Conservation (phyloP, 306 rosid species). For the Cicer bijugum region DNA sequence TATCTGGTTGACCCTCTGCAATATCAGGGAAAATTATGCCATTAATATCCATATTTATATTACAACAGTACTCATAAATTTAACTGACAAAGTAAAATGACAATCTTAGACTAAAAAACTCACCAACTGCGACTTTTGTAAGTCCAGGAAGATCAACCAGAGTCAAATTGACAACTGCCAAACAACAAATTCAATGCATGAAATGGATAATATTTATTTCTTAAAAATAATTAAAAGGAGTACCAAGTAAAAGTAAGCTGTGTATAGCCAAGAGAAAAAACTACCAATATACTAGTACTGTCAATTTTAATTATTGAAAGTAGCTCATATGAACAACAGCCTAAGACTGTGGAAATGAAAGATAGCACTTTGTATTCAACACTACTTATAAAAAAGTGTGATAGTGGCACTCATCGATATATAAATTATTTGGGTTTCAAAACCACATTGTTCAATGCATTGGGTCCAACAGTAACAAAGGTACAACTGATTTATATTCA, state of each 20-base stretch:
- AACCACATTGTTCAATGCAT: not conserved
- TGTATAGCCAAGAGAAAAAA: not conserved
- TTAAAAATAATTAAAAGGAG: not conserved
- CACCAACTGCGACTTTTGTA: slow-evolving; percentile 95
- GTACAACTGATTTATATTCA: slow-evolving; percentile 1
- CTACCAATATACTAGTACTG: not conserved
- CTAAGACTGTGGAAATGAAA: slow-evolving; percentile 3
- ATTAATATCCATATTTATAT: slow-evolving; percentile 27
- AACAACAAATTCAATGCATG: slow-evolving; percentile 44
- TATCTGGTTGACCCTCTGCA: slow-evolving; percentile 91
- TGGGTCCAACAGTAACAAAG: slow-evolving; percentile 18
- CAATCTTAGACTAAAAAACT: slow-evolving; percentile 49
- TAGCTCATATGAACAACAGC: not conserved
- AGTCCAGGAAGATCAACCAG: slow-evolving; percentile 99
- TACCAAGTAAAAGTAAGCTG: not conserved
- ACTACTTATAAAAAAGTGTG: slow-evolving; percentile 17
- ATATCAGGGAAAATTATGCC: slow-evolving; percentile 34
- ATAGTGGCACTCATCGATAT: not conserved
- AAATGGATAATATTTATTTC: slow-evolving; percentile 22
- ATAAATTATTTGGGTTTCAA: slow-evolving; percentile 21
- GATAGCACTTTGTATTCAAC: slow-evolving; percentile 19
- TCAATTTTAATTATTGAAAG: slow-evolving; percentile 12
- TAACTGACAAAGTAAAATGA: slow-evolving; percentile 25
- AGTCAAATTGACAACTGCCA: slow-evolving; percentile 97
- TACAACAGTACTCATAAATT: not conserved